Evolutionary conservation across 2,329 filamentous ascomycete genomes (phyloP), one percentile per base, ranked within the genome.

Genomic region (Pseudofabraea citricarpa): DNA sequence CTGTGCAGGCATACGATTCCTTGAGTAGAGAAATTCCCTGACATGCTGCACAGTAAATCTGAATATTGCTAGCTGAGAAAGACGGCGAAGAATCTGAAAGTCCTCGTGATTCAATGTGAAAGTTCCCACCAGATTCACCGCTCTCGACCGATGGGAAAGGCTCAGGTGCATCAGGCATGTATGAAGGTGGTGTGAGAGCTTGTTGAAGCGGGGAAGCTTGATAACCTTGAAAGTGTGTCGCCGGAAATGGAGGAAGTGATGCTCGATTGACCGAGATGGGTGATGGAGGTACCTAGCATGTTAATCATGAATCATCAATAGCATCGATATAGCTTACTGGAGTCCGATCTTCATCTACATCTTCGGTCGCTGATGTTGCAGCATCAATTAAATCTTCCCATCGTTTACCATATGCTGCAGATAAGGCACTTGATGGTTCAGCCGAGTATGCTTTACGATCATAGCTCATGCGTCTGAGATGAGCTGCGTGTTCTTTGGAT

Each of bases 331-430:
- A 76, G 74, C 83, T 74, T 77, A 94, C 87, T 59, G 87, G 87
- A 62, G 88, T 94, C 62, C 91, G 79, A 65, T 95, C 90, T 60
- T 90, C 90, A 63, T 95, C 89, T 60, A 93, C 77, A 57, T 85
- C 91, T 68, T 95, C 90, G 3, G 89, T 94, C 21, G 90, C 90
- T 49, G 89, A 95, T 23, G 91, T 90, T 43, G 87, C 91, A 41
- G 91, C 91, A 65, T 96, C 90, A 52, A 97, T 94, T 48, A 97
- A 74, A 64, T 97, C 91, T 65, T 95, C 89, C 93, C 91, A 97
- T 57, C 91, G 78, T 69, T 93, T 95, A 52, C 88, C 90, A 66
- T 87, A 81, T 38, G 77, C 71, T 56, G 75, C 79, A 16, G 57
- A 58, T 23, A 58, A 41, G 15, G 40, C 50, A 46, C 53, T 81